phyloP scores from a whole-genome alignment of 2,329 filamentous ascomycete species.

The Fusarium heterosporum region DNA sequence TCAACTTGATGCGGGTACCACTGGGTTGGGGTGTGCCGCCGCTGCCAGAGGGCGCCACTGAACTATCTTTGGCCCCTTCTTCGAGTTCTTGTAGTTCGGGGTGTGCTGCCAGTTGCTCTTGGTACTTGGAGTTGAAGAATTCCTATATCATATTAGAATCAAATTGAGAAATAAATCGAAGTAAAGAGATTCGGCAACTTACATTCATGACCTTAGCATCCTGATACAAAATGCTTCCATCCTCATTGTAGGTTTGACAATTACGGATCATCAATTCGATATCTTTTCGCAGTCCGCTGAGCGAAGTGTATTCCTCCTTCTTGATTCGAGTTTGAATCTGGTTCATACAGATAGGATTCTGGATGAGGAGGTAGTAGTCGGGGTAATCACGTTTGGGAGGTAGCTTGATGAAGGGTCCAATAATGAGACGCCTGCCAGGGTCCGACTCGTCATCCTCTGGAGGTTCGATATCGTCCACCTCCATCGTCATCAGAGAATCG shows the following conservation, averaged over 20 bases:
- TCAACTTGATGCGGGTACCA: slow-evolving; percentile 77
- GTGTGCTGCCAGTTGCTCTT: slow-evolving; percentile 65
- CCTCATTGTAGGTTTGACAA: slow-evolving; percentile 96
- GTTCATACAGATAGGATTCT: slow-evolving; percentile 94
- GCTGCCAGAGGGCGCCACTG: slow-evolving; percentile 65
- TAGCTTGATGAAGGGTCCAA: slow-evolving; percentile 92
- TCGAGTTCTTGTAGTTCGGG: slow-evolving; percentile 69
- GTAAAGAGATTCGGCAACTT: slow-evolving; percentile 33
- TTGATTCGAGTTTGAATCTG: slow-evolving; percentile 96
- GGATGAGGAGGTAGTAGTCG: slow-evolving; percentile 95
- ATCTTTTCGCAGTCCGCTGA: slow-evolving; percentile 85
- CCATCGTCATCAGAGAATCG: slow-evolving; percentile 83
- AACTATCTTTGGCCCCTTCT: slow-evolving; percentile 55
- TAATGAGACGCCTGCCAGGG: slow-evolving; percentile 79
- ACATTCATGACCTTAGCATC: slow-evolving; percentile 96
- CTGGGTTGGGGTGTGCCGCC: slow-evolving; percentile 74
- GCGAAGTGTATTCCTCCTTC: slow-evolving; percentile 87
- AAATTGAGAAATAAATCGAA: not conserved
- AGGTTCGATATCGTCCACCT: slow-evolving; percentile 77
- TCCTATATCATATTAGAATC: slow-evolving; percentile 60
- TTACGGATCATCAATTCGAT: slow-evolving; percentile 88
- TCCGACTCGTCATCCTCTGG: slow-evolving; percentile 69
- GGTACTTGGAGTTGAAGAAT: slow-evolving; percentile 66
- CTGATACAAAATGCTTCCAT: slow-evolving; percentile 89
- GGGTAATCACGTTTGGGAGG: slow-evolving; percentile 90